Base-by-base conservation (phyloP, 2,329 filamentous ascomycete genomes). In the Trichoderma lentiforme region DNA sequence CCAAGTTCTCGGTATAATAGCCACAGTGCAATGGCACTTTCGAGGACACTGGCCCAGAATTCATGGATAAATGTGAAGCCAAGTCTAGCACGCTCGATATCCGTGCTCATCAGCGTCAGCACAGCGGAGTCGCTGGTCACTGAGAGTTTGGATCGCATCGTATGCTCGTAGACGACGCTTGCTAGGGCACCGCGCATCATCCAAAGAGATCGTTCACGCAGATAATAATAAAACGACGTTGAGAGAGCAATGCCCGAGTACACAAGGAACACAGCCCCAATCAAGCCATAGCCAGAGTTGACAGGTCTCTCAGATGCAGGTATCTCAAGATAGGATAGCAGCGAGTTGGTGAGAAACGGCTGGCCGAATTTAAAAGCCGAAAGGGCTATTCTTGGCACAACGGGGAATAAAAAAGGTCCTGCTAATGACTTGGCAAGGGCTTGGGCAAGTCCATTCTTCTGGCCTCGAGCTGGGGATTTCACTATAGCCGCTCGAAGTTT, bases 1-100 rank as follows among this genome's bases (percentile, higher is more conserved):
- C 87, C 86, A 1, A 89, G 74, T 62, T 86, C 81, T 4, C 74
- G 75, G 24, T 86, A 78, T 0, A 89, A 78, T 0, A 88, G 79
- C 76, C 81, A 88, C 62, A 83, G 82, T 0, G 83, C 83, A 2
- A 88, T 68, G 5, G 75, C 81, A 4, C 85, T 80, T 73, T 87
- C 82, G 1, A 86, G 72, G 0, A 79, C 66, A 51, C 76, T 81
- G 0, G 79, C 82, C 84, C 83, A 85, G 5, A 82, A 71, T 30
- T 84, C 81, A 61, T 86, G 85, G 36, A 84, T 70, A 1, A 70
- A 74, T 4, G 75, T 70, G 4, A 80, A 76, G 0, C 82, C 84
- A 0, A 74, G 58, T 2, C 79, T 75, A 3, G 86, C 81, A 6
- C 81, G 79, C 71, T 86, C 84, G 11, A 86, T 78, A 62, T 87